Conservation (phyloP, 2,329 filamentous ascomycete species). For the Trichoderma sp. region DNA sequence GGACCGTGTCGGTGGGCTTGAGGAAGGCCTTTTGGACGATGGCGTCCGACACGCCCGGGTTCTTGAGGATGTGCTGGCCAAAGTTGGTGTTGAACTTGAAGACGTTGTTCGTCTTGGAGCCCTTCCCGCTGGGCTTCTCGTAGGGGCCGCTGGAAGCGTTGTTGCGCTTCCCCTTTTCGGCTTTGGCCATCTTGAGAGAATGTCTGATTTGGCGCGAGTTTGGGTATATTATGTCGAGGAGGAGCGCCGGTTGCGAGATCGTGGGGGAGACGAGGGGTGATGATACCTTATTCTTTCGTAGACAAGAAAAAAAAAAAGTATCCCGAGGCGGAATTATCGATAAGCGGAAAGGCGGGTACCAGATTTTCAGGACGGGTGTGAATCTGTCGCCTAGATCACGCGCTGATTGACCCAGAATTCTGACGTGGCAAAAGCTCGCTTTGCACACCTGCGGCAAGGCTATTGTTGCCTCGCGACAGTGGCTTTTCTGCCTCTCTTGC, state of each 20-base stretch:
- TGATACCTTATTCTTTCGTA: not conserved
- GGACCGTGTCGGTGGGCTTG: conserved; percentile 86
- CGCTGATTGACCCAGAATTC: not conserved
- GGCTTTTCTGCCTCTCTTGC: conserved; percentile 10
- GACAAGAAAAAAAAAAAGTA: not conserved
- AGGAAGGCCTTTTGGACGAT: conserved; percentile 75
- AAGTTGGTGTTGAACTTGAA: conserved; percentile 97
- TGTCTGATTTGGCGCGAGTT: not conserved
- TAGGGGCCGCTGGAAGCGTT: conserved; percentile 48
- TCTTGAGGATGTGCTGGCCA: conserved; percentile 89
- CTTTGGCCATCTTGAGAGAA: conserved; percentile 53
- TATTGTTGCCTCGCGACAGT: conserved; percentile 19
- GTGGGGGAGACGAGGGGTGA: conserved; percentile 26
- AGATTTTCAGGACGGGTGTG: not conserved
- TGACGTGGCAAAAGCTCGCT: not conserved
- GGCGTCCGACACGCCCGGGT: conserved; percentile 78
- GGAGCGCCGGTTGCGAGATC: conserved; percentile 30
- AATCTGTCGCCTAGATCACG: not conserved
- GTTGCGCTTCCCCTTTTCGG: conserved; percentile 56
- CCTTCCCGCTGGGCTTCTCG: conserved; percentile 42
- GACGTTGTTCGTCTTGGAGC: conserved; percentile 69
- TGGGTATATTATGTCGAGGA: conserved; percentile 22
- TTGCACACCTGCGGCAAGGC: conserved; percentile 21
- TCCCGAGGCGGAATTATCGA: conserved; percentile 33
- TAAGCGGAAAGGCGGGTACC: conserved; percentile 27